These are phyloP conservation scores for Metarhizium anisopliae DNA, from an alignment of 2,329 filamentous ascomycete genomes.

Conservation along the genomic window DNA sequence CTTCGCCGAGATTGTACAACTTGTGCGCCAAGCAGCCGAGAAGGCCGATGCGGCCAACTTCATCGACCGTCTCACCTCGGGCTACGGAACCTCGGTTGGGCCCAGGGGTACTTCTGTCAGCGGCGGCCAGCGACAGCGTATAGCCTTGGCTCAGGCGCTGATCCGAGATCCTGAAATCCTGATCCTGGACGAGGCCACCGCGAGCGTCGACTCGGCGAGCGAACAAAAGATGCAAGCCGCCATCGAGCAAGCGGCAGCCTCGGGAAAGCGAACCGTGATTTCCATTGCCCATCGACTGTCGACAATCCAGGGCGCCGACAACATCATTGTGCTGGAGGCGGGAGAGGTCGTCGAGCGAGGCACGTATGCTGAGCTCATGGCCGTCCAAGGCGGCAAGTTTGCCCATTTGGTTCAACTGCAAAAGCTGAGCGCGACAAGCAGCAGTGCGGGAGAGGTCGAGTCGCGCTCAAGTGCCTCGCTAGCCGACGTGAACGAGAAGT, in stretches of 20 bases:
- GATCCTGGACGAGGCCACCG: conserved; percentile 47
- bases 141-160: conserved; percentile 42
- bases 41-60: neutral
- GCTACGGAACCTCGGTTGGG: conserved; percentile 32
- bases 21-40: neutral
- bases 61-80: neutral
- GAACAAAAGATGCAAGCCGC: conserved; percentile 4
- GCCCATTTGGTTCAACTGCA: no score
- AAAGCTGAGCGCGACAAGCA: no score
- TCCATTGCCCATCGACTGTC: conserved; percentile 3
- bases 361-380: conserved; percentile 47
- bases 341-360: conserved; percentile 50
- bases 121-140: conserved; percentile 55
- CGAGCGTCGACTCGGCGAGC: conserved; percentile 3
- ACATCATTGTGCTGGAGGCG: conserved; percentile 51
- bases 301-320: conserved; percentile 47
- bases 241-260: neutral
- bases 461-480: no score
- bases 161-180: conserved; percentile 33
- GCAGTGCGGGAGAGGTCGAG: no score
- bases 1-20: neutral
- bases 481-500: no score
- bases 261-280: conserved; percentile 1
- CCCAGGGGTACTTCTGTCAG: conserved; percentile 51
- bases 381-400: neutral